Conservation (phyloP, 2,329 filamentous ascomycete species). For the Cladosporium velox region DNA sequence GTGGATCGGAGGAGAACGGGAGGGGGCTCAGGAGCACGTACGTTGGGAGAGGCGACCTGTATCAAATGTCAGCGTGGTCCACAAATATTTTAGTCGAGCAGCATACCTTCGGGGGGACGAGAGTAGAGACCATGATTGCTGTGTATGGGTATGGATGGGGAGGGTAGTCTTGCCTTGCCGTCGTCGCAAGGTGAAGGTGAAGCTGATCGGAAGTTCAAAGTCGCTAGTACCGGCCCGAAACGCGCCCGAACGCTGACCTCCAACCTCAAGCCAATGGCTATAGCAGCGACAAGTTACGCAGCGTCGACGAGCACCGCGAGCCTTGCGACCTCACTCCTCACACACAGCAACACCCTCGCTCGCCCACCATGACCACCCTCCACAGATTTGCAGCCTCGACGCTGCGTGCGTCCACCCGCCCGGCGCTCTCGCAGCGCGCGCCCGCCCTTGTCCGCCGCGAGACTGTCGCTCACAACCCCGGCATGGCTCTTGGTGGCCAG, state of each 20-base stretch:
- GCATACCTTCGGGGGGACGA: conserved; percentile 96
- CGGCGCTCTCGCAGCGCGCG: conserved; percentile 29
- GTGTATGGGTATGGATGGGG: conserved; percentile 17
- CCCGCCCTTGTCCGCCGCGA: conserved; percentile 24
- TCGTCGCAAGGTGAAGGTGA: conserved; percentile 20
- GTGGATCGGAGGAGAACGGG: conserved; percentile 19
- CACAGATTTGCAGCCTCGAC: conserved; percentile 44
- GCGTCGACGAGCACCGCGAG: conserved; percentile 14
- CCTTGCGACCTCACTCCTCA: conserved; percentile 4
- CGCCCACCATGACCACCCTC: conserved; percentile 41
- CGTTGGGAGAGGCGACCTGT: conserved; percentile 80
- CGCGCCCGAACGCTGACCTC: conserved; percentile 23
- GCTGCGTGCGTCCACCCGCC: conserved; percentile 41
- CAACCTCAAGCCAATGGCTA: conserved; percentile 17
- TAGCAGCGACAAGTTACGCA: conserved; percentile 12
- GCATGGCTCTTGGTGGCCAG: conserved; percentile 20
- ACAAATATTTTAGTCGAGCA: conserved; percentile 38
- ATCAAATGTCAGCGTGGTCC: conserved; percentile 37
- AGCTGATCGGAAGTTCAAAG: conserved; percentile 11
- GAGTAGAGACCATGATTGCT: conserved; percentile 67
- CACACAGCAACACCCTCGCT: conserved; percentile 7
- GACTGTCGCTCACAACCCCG: conserved; percentile 19
- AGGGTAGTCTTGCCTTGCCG: conserved; percentile 12
- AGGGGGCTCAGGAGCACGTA: conserved; percentile 53
- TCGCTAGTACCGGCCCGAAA: conserved; percentile 16